Base-by-base conservation (phyloP, 352 stramenopile genomes). In the Thalassiosira hispida region DNA sequence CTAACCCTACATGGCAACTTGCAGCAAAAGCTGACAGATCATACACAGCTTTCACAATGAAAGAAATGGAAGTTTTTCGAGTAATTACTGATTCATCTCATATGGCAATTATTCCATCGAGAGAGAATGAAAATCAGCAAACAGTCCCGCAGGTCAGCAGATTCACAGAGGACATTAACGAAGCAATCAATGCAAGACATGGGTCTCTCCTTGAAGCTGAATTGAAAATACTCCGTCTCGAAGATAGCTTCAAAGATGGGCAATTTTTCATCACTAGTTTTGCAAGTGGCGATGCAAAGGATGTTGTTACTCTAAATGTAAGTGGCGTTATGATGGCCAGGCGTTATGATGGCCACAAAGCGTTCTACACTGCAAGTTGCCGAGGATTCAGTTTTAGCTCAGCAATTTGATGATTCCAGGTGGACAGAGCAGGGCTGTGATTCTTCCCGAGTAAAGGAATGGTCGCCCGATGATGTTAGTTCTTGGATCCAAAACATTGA, bases 251-350 rank as follows among this genome's bases (percentile, higher is more conserved):
- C 8, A 38, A 56, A 25, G 71, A 79, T 44, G 60, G 73, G 72
- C 18, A 53, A 20, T 40, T 2, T 27, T 81, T 81, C 29, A 56
- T 75, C 7, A 27, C 18, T 2, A 22, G 42, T 27, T 52, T 60
- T 47, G 27, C 16, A 44, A 57, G 6, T 40, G 22, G 35, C 9
- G 40, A 63, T 9, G 0, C 18, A 0, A 29, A 69, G 51, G 64
- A 81, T 59, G 29, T 81, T 22, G 52, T 81, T 16, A 44, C 18
- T n/a, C 66, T 81, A 31, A 81, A 81, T 67, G 73, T 81, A 20
- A 62, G 73, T 49, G 73, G 73, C 25, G 61, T 56, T n/a, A 66
- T 56, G 0, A 81, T 81, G 73, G n/a, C n/a, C n/a, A n/a, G 73
- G 73, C 25, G 61, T 56, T n/a, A 66, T 56, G 1, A 81, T 81